phyloP scores from a whole-genome alignment of 768 basidiomycete genomes.

The Podaxis sp. region DNA sequence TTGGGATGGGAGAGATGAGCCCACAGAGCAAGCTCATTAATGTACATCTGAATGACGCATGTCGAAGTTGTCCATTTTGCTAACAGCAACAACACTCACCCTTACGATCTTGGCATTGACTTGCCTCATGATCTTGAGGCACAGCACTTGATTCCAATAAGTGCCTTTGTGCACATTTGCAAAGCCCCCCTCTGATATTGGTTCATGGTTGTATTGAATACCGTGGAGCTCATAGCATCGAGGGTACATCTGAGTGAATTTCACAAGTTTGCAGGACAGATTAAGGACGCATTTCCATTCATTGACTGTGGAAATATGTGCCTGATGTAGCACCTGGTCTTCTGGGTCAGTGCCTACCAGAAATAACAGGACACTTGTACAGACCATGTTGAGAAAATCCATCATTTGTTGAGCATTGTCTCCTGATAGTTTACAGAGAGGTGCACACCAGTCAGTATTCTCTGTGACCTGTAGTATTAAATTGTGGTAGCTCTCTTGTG shows the following conservation, averaged over 20 bases:
- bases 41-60: background rate
- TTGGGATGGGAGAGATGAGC: conserved; percentile 32
- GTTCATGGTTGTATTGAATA: background rate
- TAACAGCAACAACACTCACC: background rate
- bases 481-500: background rate
- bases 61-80: background rate
- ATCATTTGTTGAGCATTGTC: background rate
- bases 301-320: too few relatives aligned
- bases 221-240: background rate
- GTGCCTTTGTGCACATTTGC: background rate
- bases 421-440: background rate
- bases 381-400: background rate
- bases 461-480: background rate
- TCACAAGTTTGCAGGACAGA: background rate
- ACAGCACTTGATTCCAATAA: background rate
- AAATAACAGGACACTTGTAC: background rate
- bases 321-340: background rate
- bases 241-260: background rate
- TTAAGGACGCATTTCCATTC: background rate
- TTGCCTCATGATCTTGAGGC: background rate
- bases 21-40: conserved; percentile 32
- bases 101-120: background rate
- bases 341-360: background rate
- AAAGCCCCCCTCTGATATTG: background rate
- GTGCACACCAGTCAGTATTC: background rate